Percentiles rank a stretch among this genome's conserved stretches.
These are phyloP conservation scores for Globisporangium yorkense DNA, from an alignment of 352 stramenopile species.

Conservation along the genomic window DNA sequence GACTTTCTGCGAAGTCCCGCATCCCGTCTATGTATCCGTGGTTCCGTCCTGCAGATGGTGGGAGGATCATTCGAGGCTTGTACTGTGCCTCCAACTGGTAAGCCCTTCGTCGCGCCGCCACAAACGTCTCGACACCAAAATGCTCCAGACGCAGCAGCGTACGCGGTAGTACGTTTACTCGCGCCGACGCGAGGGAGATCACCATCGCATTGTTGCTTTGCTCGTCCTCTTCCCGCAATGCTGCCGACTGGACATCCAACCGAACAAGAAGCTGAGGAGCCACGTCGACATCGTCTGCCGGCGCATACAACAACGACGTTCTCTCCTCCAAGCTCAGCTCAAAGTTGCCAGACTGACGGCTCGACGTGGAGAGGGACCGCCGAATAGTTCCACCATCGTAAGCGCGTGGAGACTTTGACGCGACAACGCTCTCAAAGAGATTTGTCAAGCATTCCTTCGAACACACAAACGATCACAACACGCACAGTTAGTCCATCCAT, in stretches of 20 bases:
- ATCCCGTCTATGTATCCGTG: conserved; percentile 24
- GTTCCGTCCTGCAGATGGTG: conserved; percentile 16
- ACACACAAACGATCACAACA: conserved; percentile 1
- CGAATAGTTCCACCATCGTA: neutral
- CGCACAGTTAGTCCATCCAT: neutral
- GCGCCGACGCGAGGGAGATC: conserved; percentile 29
- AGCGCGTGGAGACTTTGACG: neutral
- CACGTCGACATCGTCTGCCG: neutral
- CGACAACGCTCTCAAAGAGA: conserved; percentile 8
- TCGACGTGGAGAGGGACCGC: conserved; percentile 3
- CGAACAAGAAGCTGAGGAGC: conserved; percentile 6
- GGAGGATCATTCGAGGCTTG: conserved; percentile 25
- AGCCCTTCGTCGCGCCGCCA: conserved; percentile 34
- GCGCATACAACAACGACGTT: neutral
- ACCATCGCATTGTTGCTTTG: conserved; percentile 4
- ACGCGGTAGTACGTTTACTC: conserved; percentile 42
- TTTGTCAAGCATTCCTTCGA: conserved; percentile 14
- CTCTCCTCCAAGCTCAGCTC: conserved; percentile 6
- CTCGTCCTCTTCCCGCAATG: neutral
- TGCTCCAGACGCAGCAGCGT: conserved; percentile 52
- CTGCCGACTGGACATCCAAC: conserved; percentile 1
- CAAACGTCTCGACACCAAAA: conserved; percentile 43
- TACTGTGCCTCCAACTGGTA: conserved; percentile 35
- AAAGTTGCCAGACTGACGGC: conserved; percentile 2
- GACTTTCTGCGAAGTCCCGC: conserved; percentile 19